phyloP scores from a whole-genome alignment of 345 rosid species.

The Odontarrhena argentea region DNA sequence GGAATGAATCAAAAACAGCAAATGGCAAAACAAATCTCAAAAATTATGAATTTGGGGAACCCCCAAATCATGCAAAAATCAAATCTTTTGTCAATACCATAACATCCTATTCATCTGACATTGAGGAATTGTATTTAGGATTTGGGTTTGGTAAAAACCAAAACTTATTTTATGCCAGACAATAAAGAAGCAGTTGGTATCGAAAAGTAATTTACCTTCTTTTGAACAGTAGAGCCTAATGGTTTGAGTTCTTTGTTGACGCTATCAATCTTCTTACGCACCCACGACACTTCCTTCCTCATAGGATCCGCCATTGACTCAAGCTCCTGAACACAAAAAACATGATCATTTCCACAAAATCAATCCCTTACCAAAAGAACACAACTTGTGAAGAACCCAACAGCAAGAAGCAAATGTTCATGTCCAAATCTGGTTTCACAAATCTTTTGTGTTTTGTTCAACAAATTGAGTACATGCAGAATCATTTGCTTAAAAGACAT shows the following conservation, averaged over 20 bases:
- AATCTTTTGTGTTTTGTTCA: neutral
- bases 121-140: constrained; percentile 2
- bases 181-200: neutral
- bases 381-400: constrained; percentile 1
- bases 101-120: constrained; percentile 28
- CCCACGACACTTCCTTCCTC: constrained; percentile 82
- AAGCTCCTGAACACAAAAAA: constrained; percentile 64
- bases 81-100: constrained; percentile 21
- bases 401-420: neutral
- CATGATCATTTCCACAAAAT: constrained; percentile 14
- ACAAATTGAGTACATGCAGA: constrained; percentile 25
- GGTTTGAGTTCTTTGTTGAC: constrained; percentile 95
- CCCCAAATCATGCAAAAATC: neutral
- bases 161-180: neutral
- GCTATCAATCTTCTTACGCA: constrained; percentile 85
- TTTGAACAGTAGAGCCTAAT: constrained; percentile 76
- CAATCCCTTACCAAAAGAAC: neutral
- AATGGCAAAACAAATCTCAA: neutral
- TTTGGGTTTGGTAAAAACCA: constrained; percentile 24
- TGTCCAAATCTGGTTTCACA: neutral
- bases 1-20: neutral
- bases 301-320: constrained; percentile 90
- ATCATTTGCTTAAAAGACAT: neutral
- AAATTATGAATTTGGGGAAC: neutral
- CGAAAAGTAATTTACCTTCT: constrained; percentile 59